These are phyloP conservation scores for Sphagnurus paluster DNA, from an alignment of 1,284 basidiomycete species.

Conservation along the genomic window DNA sequence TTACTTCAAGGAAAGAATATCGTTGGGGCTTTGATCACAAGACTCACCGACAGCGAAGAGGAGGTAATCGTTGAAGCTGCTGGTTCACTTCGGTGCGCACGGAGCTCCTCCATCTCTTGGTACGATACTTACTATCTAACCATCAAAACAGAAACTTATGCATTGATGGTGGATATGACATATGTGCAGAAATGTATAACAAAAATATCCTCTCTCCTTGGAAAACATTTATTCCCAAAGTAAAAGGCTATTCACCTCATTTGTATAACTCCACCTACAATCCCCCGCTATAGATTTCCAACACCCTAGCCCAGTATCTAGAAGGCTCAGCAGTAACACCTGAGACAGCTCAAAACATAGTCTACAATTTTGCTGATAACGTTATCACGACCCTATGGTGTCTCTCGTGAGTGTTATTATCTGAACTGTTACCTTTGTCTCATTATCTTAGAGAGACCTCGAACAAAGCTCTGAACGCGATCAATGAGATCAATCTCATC, in stretches of 20 bases:
- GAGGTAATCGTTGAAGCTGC: conserved; percentile 86
- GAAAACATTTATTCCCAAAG: conserved; percentile 74
- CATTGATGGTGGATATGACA: conserved; percentile 91
- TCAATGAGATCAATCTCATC: conserved; percentile 76
- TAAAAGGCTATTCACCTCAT: conserved; percentile 26
- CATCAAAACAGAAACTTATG: conserved; percentile 74
- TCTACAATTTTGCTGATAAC: conserved; percentile 88
- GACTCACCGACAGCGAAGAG: conserved; percentile 82
- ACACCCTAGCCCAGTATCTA: conserved; percentile 69
- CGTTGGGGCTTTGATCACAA: conserved; percentile 81
- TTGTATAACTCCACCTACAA: not conserved
- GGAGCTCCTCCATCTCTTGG: not conserved
- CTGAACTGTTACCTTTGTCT: conserved; percentile 21
- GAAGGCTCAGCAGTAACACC: conserved; percentile 56
- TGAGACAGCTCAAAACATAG: conserved; percentile 71
- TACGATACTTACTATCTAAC: conserved; percentile 5
- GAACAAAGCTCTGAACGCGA: conserved; percentile 84
- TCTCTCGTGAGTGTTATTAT: conserved; percentile 68
- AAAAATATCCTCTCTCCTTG: conserved; percentile 85
- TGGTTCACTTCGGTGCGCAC: conserved; percentile 78
- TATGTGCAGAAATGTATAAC: conserved; percentile 96
- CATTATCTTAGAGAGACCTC: conserved; percentile 77
- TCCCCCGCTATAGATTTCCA: conserved; percentile 59
- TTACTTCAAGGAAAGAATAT: conserved; percentile 90
- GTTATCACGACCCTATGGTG: conserved; percentile 92